Evolutionary conservation across 352 stramenopile species (phyloP), one percentile per base, ranked within the genome.

Genomic region (Phytopythium vexans): DNA sequence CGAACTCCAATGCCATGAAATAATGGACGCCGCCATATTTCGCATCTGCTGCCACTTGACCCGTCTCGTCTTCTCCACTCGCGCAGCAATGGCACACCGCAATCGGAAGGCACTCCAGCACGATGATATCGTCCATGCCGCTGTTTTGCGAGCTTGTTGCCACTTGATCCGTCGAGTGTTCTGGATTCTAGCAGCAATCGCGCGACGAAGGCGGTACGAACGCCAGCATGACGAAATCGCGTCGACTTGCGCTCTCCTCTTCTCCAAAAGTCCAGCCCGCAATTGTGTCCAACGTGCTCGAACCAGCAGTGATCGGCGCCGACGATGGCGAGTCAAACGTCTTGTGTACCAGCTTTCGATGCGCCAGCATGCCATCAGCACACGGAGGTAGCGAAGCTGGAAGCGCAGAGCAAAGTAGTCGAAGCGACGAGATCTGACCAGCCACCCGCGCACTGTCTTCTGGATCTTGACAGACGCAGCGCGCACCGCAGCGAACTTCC

Each of bases 301-400:
- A 8, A 60, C 43, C 27, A 66, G n/a, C 14, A 79, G 39, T 9
- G 51, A 32, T 6, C 68, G 58, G 7, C 72, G 70, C 8, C 56
- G 63, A 12, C 56, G 57, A 36, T 68, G 63, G 31, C 51, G 54
- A 15, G 38, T 15, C 57, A 64, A 66, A 14, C 50, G 39, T 6
- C 60, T 55, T 9, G 15, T 48, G 46, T 71, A 84, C 75, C 75
- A 86, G n/a, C 43, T 55, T 45, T 86, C 72, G 43, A 86, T 80
- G 31, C 59, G 52, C 75, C 75, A 86, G 48, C 68, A 82, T 43
- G 72, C 70, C 31, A 59, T 53, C 35, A 78, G 56, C 36, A 71
- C 53, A 47, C 62, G 66, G 15, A 83, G 49, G 4, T 69, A 62
- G 33, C 66, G 50, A 3, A 83, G 44, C 37, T 77, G 70, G 16